phyloP scores from a whole-genome alignment of 306 rosid genomes.

The Vigna mungo region DNA sequence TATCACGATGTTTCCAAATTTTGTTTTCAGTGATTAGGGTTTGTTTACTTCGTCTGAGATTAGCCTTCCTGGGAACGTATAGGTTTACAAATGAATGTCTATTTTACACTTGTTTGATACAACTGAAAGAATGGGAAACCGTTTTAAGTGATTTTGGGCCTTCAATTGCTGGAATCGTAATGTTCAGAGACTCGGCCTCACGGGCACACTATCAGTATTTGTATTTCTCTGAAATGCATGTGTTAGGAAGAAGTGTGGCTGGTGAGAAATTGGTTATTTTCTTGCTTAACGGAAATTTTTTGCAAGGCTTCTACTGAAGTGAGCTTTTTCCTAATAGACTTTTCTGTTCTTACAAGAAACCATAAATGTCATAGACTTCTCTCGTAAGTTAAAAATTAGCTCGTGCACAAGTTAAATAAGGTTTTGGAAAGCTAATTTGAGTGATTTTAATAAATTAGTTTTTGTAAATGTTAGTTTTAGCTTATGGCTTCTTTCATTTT shows the following conservation, averaged over 20 bases:
- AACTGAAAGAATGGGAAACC: neutral
- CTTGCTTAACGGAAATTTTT: neutral
- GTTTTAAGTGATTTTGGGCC: constrained; percentile 6
- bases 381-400: too few relatives aligned
- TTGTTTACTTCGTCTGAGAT: constrained; percentile 16
- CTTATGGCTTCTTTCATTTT: neutral
- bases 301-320: constrained; percentile 9
- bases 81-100: neutral
- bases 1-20: neutral
- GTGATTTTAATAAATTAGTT: neutral
- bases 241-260: neutral
- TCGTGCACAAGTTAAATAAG: neutral
- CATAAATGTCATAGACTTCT: neutral
- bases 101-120: neutral
- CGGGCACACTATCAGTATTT: neutral
- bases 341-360: neutral
- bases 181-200: neutral
- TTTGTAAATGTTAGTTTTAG: neutral
- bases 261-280: constrained; percentile 13
- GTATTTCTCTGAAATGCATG: neutral
- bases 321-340: neutral
- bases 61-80: neutral
- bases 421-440: neutral
- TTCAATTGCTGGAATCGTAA: constrained; percentile 2
- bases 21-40: neutral